Evolutionary conservation across 768 basidiomycete species (phyloP), one percentile per base, ranked within the genome.

Genomic region (Lentinula detonsa): DNA sequence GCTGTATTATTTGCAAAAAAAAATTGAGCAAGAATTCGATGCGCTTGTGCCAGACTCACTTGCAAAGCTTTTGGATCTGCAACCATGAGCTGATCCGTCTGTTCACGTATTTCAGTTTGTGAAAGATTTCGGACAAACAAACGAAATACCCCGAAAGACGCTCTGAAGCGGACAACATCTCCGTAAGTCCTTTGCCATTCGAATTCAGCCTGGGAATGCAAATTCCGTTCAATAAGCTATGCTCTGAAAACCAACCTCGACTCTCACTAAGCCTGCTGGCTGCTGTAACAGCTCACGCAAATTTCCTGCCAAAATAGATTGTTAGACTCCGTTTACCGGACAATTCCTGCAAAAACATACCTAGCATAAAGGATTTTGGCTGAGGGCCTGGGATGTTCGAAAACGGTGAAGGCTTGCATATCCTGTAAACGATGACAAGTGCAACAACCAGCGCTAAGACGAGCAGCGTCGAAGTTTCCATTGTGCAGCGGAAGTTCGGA

Each of bases 21-120:
- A 21, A 6, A 9, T 21, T 48, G 21, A 48, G 46, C 9, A 23
- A 16, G 1, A 6, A 16, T 6, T 43, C 16, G n/a, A n/a, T 5
- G 28, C 28, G 28, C 28, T 28, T 28, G 28, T 28, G 28, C 28
- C 4, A 21, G 6, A 6, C 45, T 5, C 18, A 48, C 46, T 71
- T 69, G n/a, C 73, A 56, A 35, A 2, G 72, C 72, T 59, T 73
- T 70, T 0, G 71, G 71, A 53, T 75, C 74, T 5, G 69, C 62
- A 18, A 73, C 63, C 65, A 70, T 68, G 16, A 75, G 58, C 59
- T 64, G 63, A 56, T 73, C 67, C 35, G 66, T 65, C 73, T 74
- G 18, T 31, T 35, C 28, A 13, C 5, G 37, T 15, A 31, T 7
- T 6, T 57, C 42, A 57, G 42, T 45, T 6, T 33, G 13, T 54